A percentile compares a stretch with the other conserved stretches of the same genome.
phyloP scores from a whole-genome alignment of 805 yeast species.

The Barnettozyma vustinii region DNA sequence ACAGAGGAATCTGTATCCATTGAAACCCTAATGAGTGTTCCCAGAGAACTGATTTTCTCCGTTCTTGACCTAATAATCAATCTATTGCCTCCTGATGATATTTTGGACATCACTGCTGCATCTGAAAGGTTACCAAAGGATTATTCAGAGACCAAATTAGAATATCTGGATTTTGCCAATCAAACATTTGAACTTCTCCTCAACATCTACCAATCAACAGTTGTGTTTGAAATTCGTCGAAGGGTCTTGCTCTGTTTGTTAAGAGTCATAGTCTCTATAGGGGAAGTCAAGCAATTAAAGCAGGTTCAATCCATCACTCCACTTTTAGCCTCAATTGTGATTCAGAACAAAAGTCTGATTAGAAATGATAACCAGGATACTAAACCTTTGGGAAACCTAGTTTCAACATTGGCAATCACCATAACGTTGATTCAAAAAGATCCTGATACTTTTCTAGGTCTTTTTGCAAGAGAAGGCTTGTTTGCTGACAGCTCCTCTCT shows the following conservation, averaged over 20 bases:
- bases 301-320: slow-evolving; percentile 36
- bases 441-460: slow-evolving; percentile 38
- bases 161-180: slow-evolving; percentile 34
- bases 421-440: slow-evolving; percentile 38
- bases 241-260: slow-evolving; percentile 48
- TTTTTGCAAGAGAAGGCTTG: slow-evolving; percentile 71
- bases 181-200: slow-evolving; percentile 48
- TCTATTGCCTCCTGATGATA: slow-evolving; percentile 45
- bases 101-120: slow-evolving; percentile 23
- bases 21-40: slow-evolving; percentile 69
- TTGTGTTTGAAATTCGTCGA: slow-evolving; percentile 60
- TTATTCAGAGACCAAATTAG: slow-evolving; percentile 21
- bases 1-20: slow-evolving; percentile 36
- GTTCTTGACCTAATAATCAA: slow-evolving; percentile 51
- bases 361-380: slow-evolving; percentile 17
- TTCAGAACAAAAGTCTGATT: slow-evolving; percentile 41
- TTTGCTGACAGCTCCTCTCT: slow-evolving; percentile 42
- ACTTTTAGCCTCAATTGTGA: slow-evolving; percentile 54
- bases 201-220: slow-evolving; percentile 65
- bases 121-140: slow-evolving; percentile 19
- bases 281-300: slow-evolving; percentile 28
- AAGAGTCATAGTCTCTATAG: slow-evolving; percentile 42
- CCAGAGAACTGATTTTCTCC: slow-evolving; percentile 55
- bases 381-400: slow-evolving; percentile 35
- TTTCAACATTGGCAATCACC: slow-evolving; percentile 48